Conservation (phyloP, 169 alveolate genomes). For the Plasmodium chabaudi region DNA sequence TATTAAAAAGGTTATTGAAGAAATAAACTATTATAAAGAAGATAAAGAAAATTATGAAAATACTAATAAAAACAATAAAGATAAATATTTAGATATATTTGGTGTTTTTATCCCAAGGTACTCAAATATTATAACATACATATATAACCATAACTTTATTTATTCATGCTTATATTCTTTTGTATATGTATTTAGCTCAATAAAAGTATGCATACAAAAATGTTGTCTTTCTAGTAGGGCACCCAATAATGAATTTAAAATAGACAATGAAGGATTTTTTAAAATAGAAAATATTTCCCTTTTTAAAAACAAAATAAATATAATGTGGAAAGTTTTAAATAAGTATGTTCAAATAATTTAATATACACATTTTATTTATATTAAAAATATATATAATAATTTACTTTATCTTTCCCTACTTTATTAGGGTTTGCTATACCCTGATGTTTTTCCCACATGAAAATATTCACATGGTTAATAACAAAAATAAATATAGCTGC, state of each 20-base stretch:
- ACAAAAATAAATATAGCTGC: not conserved
- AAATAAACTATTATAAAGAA: constrained; percentile 38
- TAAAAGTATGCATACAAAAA: not conserved
- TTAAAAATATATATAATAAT: not conserved
- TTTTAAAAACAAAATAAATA: constrained; percentile 47
- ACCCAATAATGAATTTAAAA: constrained; percentile 19
- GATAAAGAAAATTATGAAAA: constrained; percentile 19
- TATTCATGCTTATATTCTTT: not conserved
- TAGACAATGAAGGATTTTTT: constrained; percentile 53
- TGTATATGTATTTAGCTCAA: not conserved
- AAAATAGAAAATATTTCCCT: constrained; percentile 26
- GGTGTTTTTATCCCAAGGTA: constrained; percentile 46
- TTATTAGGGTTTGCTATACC: constrained; percentile 51
- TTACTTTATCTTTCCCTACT: not conserved
- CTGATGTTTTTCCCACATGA: constrained; percentile 28
- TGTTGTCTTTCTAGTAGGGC: constrained; percentile 6
- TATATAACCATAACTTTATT: not conserved
- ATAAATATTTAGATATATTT: constrained; percentile 48
- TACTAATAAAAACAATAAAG: constrained; percentile 8
- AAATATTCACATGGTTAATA: constrained; percentile 59
- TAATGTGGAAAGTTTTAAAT: constrained; percentile 65
- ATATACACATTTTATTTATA: not conserved
- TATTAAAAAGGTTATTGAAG: constrained; percentile 47
- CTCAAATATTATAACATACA: not conserved
- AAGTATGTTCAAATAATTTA: constrained; percentile 3